phyloP scores from a whole-genome alignment of 371 early-diverging fungal genomes.

The Dichotomocladium elegans region DNA sequence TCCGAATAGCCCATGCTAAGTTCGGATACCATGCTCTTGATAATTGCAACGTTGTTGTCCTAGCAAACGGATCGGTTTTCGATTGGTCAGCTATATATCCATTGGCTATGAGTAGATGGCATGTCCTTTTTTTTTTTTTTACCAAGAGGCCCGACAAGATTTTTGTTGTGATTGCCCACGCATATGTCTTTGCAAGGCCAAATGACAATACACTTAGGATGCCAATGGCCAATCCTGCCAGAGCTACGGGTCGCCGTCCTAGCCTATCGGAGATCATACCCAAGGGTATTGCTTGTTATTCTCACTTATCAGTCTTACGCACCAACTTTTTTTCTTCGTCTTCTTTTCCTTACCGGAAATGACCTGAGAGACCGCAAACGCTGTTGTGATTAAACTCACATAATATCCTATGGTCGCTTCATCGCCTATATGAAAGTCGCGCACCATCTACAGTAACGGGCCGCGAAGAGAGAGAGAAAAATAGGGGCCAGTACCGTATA shows the following conservation, averaged over 20 bases:
- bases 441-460: slow-evolving; percentile 45
- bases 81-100: background rate
- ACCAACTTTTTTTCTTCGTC: too few species aligned
- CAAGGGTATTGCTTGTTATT: slow-evolving; percentile 48
- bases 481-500: too few species aligned
- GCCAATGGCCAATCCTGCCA: slow-evolving; percentile 78
- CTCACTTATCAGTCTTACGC: too few species aligned
- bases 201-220: slow-evolving; percentile 64
- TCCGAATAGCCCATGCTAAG: slow-evolving; percentile 54
- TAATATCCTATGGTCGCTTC: slow-evolving; percentile 62
- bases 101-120: too few species aligned
- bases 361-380: slow-evolving; percentile 66
- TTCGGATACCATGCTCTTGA: slow-evolving; percentile 85
- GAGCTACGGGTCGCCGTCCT: slow-evolving; percentile 73
- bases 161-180: slow-evolving; percentile 67
- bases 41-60: slow-evolving; percentile 77
- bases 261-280: slow-evolving; percentile 65
- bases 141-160: slow-evolving; percentile 70
- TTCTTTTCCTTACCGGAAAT: slow-evolving; percentile 38
- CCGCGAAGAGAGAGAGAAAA: background rate
- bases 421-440: slow-evolving; percentile 52
- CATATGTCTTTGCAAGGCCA: slow-evolving; percentile 66
- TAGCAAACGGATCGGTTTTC: background rate
- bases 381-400: slow-evolving; percentile 59
- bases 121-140: too few species aligned